A percentile compares a stretch with the other conserved stretches of the same genome.
These are phyloP conservation scores for Coemansia sp. DNA, from an alignment of 192 early-diverging fungal genomes.

Conservation along the genomic window DNA sequence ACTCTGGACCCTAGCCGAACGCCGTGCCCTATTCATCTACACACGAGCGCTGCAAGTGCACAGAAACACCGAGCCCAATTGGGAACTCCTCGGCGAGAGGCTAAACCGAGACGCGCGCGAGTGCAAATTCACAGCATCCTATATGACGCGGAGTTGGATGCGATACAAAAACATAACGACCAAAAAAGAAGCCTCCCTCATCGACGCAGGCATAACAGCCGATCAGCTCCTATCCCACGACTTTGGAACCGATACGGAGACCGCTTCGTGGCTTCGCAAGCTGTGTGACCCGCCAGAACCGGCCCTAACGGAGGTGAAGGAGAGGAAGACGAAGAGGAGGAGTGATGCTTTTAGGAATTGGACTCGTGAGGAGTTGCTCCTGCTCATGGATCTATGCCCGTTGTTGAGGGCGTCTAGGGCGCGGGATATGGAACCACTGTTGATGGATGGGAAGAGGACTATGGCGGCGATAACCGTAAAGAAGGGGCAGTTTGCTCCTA, in stretches of 20 bases:
- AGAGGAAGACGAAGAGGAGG: background rate
- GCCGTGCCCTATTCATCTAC: conserved; percentile 21
- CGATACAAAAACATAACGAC: background rate
- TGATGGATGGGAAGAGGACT: background rate
- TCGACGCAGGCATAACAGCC: background rate
- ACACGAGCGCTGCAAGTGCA: background rate
- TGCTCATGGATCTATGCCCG: background rate
- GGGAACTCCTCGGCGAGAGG: background rate
- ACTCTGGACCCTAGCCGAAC: conserved; percentile 24
- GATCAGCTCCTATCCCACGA: background rate
- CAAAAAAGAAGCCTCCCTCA: background rate
- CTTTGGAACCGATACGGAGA: background rate
- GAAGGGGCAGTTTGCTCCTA: background rate
- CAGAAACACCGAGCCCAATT: conserved; percentile 6
- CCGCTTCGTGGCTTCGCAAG: background rate
- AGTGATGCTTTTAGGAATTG: background rate
- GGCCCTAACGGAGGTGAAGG: background rate
- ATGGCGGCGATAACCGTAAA: background rate
- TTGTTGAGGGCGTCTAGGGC: background rate
- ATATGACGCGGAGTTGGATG: conserved; percentile 10
- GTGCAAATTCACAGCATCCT: conserved; percentile 12
- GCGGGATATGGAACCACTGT: background rate
- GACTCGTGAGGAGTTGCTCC: background rate
- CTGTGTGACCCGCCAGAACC: background rate
- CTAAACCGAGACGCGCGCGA: conserved; percentile 5